A percentile compares a stretch with the other conserved stretches of the same genome.
Conservation (phyloP, 495 filamentous ascomycete genomes). For the Neurospora sp. region DNA sequence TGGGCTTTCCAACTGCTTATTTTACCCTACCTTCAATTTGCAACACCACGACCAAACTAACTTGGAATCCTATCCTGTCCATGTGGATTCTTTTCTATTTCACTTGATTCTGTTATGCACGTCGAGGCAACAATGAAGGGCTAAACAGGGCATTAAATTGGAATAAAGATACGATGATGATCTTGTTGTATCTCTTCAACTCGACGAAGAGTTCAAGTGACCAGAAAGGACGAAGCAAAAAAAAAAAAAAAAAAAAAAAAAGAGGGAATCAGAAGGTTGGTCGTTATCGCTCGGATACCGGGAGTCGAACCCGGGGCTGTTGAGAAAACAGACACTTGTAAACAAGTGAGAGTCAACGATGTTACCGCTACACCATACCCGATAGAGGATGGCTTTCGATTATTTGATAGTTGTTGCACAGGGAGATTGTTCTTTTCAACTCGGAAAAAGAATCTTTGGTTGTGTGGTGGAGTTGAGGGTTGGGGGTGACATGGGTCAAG, state of each 20-base stretch:
- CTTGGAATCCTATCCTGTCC: too few relatives aligned
- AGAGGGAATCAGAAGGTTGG: not conserved
- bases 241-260: not conserved
- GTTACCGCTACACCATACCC: not conserved
- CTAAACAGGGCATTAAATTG: too few relatives aligned
- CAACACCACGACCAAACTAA: too few relatives aligned
- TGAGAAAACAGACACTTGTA: not conserved
- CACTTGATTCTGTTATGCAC: too few relatives aligned
- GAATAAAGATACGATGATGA: too few relatives aligned
- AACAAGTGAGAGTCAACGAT: not conserved
- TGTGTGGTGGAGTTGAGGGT: not conserved
- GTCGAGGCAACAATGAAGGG: too few relatives aligned
- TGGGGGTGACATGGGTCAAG: not conserved
- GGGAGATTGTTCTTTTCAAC: not conserved
- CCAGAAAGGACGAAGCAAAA: not conserved
- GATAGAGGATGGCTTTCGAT: not conserved
- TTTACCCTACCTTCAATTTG: too few relatives aligned
- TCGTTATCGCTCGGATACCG: not conserved
- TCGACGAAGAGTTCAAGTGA: too few relatives aligned
- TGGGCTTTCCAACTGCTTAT: too few relatives aligned
- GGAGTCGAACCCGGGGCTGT: not conserved
- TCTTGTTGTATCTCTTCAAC: too few relatives aligned
- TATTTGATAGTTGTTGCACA: not conserved
- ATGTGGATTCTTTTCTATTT: too few relatives aligned
- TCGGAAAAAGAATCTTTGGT: not conserved